These are phyloP conservation scores for Lasiodiplodia theobromae DNA, from an alignment of 2,329 filamentous ascomycete genomes.

Conservation along the genomic window DNA sequence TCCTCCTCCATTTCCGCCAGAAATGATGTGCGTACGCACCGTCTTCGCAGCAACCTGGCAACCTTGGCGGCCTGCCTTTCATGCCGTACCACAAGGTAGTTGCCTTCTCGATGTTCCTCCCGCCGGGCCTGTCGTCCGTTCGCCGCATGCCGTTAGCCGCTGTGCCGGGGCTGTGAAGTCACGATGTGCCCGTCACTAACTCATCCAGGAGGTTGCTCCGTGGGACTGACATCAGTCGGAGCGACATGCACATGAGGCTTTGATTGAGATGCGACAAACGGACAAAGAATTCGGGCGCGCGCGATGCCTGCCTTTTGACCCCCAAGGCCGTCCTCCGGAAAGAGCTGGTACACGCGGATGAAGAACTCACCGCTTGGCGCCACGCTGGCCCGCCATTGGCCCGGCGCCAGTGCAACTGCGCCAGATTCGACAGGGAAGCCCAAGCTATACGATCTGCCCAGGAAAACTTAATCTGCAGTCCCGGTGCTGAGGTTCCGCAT, in stretches of 20 bases:
- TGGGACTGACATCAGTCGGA: not conserved
- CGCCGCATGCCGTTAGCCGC: conserved; percentile 8
- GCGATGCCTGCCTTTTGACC: conserved; percentile 2
- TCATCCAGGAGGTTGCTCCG: not conserved
- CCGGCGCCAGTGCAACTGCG: conserved; percentile 1
- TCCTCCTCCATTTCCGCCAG: not conserved
- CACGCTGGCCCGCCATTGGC: conserved; percentile 4
- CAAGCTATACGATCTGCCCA: not conserved
- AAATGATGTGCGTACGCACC: not conserved
- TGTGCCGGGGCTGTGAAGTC: not conserved
- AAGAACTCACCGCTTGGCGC: conserved; percentile 18
- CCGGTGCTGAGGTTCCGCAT: conserved; percentile 9
- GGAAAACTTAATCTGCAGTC: conserved; percentile 16
- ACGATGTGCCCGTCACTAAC: not conserved
- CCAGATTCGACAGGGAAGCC: conserved; percentile 12
- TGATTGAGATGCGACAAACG: not conserved
- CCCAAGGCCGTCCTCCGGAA: conserved; percentile 3
- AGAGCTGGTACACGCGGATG: conserved; percentile 5
- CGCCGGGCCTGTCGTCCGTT: conserved; percentile 1
- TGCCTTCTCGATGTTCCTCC: not conserved
- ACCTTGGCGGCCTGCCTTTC: not conserved
- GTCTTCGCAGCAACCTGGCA: not conserved
- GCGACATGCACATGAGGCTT: not conserved
- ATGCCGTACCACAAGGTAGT: conserved; percentile 2
- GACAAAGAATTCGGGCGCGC: too few species aligned